Conservation (phyloP, 225 moss, liverwort and hornwort genomes). For the Ulota crispa region DNA sequence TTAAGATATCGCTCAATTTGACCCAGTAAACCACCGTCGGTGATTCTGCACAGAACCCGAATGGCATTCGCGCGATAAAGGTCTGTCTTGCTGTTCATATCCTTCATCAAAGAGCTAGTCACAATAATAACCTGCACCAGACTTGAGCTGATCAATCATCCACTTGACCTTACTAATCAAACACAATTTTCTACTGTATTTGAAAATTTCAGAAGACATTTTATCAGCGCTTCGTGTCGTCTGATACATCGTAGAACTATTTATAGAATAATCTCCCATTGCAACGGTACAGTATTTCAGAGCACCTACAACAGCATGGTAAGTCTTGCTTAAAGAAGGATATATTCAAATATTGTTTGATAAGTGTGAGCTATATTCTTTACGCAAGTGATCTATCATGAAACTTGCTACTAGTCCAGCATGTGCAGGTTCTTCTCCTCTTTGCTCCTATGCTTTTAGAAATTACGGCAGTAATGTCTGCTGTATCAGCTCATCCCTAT, state of each 20-base stretch:
- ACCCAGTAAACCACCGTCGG: conserved; percentile 80
- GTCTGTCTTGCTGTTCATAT: conserved; percentile 96
- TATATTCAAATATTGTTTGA: neutral
- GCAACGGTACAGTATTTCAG: neutral
- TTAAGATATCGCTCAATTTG: conserved; percentile 95
- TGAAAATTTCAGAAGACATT: neutral
- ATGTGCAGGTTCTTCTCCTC: neutral
- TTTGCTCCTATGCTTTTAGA: neutral
- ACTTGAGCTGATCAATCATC: conserved; percentile 21
- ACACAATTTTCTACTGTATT: neutral
- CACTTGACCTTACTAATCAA: neutral
- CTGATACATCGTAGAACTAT: neutral
- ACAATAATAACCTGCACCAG: conserved; percentile 82
- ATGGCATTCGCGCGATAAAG: conserved; percentile 89
- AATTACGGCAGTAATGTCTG: neutral
- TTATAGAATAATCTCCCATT: neutral
- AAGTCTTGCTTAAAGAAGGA: neutral
- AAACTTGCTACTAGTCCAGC: neutral
- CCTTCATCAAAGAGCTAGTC: conserved; percentile 93
- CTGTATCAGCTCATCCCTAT: neutral
- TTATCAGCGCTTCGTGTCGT: neutral
- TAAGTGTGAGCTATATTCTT: neutral
- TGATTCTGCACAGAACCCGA: conserved; percentile 82
- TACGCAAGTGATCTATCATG: neutral
- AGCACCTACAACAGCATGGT: neutral